phyloP scores from a whole-genome alignment of 208 protist genomes.

The Wallacemonas collosoma region DNA sequence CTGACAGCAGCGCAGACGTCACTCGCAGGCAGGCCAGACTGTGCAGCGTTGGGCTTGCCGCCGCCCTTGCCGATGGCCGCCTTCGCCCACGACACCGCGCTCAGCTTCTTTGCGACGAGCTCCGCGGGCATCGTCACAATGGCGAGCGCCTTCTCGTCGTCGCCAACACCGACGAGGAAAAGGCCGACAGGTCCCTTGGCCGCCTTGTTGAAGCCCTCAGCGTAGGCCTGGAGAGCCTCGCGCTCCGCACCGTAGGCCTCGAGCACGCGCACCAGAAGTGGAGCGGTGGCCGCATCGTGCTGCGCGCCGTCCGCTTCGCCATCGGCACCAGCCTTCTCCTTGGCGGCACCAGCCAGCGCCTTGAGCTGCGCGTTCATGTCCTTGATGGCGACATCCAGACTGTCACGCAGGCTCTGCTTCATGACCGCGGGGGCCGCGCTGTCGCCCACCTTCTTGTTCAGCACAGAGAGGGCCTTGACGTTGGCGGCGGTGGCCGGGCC shows the following conservation, averaged over 20 bases:
- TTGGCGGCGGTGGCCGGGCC: conserved; percentile 45
- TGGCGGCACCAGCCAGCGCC: conserved; percentile 54
- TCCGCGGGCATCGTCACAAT: conserved; percentile 66
- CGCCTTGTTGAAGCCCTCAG: conserved; percentile 65
- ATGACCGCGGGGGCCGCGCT: conserved; percentile 67
- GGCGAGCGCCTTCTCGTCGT: conserved; percentile 73
- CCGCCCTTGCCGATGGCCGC: conserved; percentile 87
- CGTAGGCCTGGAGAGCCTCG: conserved; percentile 81
- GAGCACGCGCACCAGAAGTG: conserved; percentile 55
- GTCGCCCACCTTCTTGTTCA: conserved; percentile 91
- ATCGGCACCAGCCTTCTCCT: conserved; percentile 64
- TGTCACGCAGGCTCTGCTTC: conserved; percentile 83
- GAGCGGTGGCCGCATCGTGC: conserved; percentile 41
- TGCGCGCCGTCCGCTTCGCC: conserved; percentile 54
- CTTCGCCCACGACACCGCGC: conserved; percentile 86
- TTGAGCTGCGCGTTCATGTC: conserved; percentile 70
- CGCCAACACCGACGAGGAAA: conserved; percentile 67
- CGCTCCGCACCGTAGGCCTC: conserved; percentile 79
- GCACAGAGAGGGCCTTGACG: conserved; percentile 88
- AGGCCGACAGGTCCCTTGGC: conserved; percentile 67
- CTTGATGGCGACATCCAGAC: conserved; percentile 84
- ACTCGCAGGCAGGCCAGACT: conserved; percentile 74
- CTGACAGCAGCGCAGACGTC: conserved; percentile 40
- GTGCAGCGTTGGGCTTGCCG: conserved; percentile 87
- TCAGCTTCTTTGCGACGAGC: conserved; percentile 80